Conservation (phyloP, 1,139 yeast species). For the Pichia sp. region DNA sequence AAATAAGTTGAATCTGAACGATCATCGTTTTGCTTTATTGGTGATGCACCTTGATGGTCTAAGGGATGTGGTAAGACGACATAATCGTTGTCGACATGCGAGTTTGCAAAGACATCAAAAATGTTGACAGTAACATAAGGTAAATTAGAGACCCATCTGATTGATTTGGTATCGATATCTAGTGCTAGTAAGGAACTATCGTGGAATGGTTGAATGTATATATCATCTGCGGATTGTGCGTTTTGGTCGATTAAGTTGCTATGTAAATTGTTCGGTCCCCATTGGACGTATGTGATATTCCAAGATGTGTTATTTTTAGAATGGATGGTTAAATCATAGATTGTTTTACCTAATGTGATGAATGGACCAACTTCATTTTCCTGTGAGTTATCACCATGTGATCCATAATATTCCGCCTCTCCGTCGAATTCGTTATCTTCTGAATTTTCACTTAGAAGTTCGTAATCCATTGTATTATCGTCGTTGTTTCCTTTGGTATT, state of each 20-base stretch:
- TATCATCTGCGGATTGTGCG: constrained; percentile 58
- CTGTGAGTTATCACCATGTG: constrained; percentile 8
- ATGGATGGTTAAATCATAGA: constrained; percentile 59
- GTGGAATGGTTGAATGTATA: constrained; percentile 82
- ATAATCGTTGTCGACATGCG: constrained; percentile 28
- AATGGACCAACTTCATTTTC: constrained; percentile 23
- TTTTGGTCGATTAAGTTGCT: constrained; percentile 56
- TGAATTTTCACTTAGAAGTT: too few species aligned
- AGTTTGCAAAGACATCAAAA: constrained; percentile 60
- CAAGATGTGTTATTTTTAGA: constrained; percentile 69
- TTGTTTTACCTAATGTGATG: constrained; percentile 53
- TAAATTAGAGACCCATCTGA: constrained; percentile 73
- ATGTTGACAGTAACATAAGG: constrained; percentile 70
- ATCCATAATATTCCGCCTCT: constrained; percentile 8
- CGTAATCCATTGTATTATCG: not conserved
- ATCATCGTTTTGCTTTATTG: constrained; percentile 4
- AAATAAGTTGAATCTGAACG: constrained; percentile 51
- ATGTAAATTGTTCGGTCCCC: constrained; percentile 94
- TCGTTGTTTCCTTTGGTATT: not conserved
- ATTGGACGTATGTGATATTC: constrained; percentile 85
- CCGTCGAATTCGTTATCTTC: constrained; percentile 16
- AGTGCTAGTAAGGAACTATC: constrained; percentile 70
- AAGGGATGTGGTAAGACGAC: constrained; percentile 68
- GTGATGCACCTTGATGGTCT: constrained; percentile 11
- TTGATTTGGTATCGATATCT: constrained; percentile 61